Conservation (phyloP, 257 asterid genomes). For the Avicennia marina region DNA sequence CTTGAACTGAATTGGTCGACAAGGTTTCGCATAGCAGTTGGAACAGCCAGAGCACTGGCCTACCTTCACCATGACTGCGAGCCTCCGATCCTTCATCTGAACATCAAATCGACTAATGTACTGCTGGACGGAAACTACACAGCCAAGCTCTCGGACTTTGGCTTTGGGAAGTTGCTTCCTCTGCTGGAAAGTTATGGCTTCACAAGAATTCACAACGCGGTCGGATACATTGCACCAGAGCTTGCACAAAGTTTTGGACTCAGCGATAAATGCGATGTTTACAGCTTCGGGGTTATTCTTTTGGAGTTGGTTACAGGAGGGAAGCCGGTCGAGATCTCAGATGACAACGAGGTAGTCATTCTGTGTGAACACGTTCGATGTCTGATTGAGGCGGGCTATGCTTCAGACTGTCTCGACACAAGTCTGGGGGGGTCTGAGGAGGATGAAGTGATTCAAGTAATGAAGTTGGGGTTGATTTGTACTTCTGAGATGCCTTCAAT, state of each 20-base stretch:
- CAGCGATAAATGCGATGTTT: slow-evolving; percentile 78
- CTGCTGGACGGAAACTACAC: slow-evolving; percentile 52
- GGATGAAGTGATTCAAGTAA: slow-evolving; percentile 72
- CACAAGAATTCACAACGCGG: slow-evolving; percentile 68
- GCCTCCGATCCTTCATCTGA: slow-evolving; percentile 76
- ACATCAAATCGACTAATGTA: slow-evolving; percentile 70
- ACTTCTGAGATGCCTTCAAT: slow-evolving; percentile 56
- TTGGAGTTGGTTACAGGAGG: slow-evolving; percentile 83
- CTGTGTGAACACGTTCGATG: slow-evolving; percentile 61
- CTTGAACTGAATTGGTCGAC: slow-evolving; percentile 65
- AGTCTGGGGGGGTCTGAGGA: slow-evolving; percentile 64
- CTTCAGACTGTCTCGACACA: slow-evolving; percentile 64
- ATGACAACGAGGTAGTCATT: slow-evolving; percentile 58
- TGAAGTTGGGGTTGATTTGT: slow-evolving; percentile 84
- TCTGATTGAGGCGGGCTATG: slow-evolving; percentile 35
- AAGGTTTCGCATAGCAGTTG: slow-evolving; percentile 73
- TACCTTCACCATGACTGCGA: slow-evolving; percentile 91
- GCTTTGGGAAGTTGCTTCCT: slow-evolving; percentile 70
- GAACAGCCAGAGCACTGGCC: slow-evolving; percentile 70
- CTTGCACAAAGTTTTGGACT: slow-evolving; percentile 62
- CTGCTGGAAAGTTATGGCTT: slow-evolving; percentile 44
- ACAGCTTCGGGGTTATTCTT: slow-evolving; percentile 72
- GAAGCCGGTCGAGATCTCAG: slow-evolving; percentile 75
- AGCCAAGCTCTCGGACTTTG: slow-evolving; percentile 66
- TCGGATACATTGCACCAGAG: slow-evolving; percentile 91